Base-by-base conservation (phyloP, 768 basidiomycete genomes). In the Lactarius trivialis region DNA sequence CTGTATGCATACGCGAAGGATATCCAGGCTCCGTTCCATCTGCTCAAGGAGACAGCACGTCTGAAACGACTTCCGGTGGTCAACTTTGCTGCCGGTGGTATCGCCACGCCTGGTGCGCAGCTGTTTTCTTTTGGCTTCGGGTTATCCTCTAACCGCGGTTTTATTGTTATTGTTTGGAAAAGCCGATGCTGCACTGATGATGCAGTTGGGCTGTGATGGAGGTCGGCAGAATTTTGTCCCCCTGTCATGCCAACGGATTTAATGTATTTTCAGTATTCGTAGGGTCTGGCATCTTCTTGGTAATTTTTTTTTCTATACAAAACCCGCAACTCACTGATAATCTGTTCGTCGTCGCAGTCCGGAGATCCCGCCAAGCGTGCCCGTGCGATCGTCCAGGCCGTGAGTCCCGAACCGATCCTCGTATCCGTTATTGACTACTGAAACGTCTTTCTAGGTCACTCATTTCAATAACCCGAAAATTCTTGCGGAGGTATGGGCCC, bases 141-240 rank as follows among this genome's bases (percentile, higher is more conserved):
- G 69, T 61, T 61, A 32, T 60, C 19, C n/a, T 24, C 19, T 49
- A 14, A 34, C 28, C 28, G 58, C 34, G 32, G 48, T 43, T 26
- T 55, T 63, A 56, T 59, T 61, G 19, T 66, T 63, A 15, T 67
- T 57, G 60, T 74, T 7, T 28, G 24, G 15, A 37, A 49, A 41
- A 85, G 93, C 91, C 67, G 96, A 99, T 74, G 96, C 96, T 17
- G 97, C 97, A 4, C 75, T 98, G 65, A 97, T 98, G 96, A 98
- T 98, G 95, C 93, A 96, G 71, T 83, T 98, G 37, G 93, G 96
- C 37, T 93, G 93, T 73, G 96, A 96, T 71, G 93, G 95, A 79
- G 89, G 94, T 94, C 65, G 85, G 73, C 17, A 48, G 41, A 11
- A 36, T 9, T 49, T 53, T 24, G 58, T 62, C 57, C 56, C n/a